Conservation (phyloP, 768 basidiomycete genomes). For the Boletus barrowsii region DNA sequence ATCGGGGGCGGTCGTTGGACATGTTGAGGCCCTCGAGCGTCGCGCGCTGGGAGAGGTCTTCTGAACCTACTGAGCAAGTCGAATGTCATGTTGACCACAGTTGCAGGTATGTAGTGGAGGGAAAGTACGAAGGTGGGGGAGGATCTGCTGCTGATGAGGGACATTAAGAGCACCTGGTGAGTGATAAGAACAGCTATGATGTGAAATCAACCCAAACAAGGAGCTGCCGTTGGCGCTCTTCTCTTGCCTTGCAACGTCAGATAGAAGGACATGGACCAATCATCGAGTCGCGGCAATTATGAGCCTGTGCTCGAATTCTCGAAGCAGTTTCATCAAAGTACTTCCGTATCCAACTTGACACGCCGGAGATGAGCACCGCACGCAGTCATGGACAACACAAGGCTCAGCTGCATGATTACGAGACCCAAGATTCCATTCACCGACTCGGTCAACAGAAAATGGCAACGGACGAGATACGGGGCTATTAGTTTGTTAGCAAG, state of each 20-base stretch:
- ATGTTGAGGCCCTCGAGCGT: slow-evolving; percentile 14
- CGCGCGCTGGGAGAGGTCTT: slow-evolving; percentile 11
- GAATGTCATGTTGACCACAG: slow-evolving; percentile 21
- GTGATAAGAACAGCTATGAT: slow-evolving; percentile 31
- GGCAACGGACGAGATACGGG: slow-evolving; percentile 18
- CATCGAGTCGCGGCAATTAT: slow-evolving; percentile 24
- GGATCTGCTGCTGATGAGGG: slow-evolving; percentile 13
- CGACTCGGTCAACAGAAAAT: slow-evolving; percentile 18
- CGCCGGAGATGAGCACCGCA: slow-evolving; percentile 27
- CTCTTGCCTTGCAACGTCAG: slow-evolving; percentile 24
- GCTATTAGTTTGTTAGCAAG: slow-evolving; percentile 25
- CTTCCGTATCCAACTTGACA: slow-evolving; percentile 18
- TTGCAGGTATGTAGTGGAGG: slow-evolving; percentile 4
- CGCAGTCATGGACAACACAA: slow-evolving; percentile 16
- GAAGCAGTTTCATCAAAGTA: slow-evolving; percentile 29
- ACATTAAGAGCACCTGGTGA: slow-evolving; percentile 26
- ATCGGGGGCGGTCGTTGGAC: slow-evolving; percentile 14
- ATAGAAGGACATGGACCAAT: slow-evolving; percentile 30
- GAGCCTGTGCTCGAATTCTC: slow-evolving; percentile 23
- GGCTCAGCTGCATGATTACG: slow-evolving; percentile 9
- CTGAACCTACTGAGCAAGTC: slow-evolving; percentile 28
- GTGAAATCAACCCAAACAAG: slow-evolving; percentile 24
- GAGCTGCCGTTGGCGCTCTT: slow-evolving; percentile 25
- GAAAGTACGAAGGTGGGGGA: slow-evolving; percentile 8
- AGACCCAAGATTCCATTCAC: slow-evolving; percentile 22